Evolutionary conservation across 106 monocot species (phyloP), one percentile per base, ranked within the genome.

Genomic region (Apostasia shenzhenica): DNA sequence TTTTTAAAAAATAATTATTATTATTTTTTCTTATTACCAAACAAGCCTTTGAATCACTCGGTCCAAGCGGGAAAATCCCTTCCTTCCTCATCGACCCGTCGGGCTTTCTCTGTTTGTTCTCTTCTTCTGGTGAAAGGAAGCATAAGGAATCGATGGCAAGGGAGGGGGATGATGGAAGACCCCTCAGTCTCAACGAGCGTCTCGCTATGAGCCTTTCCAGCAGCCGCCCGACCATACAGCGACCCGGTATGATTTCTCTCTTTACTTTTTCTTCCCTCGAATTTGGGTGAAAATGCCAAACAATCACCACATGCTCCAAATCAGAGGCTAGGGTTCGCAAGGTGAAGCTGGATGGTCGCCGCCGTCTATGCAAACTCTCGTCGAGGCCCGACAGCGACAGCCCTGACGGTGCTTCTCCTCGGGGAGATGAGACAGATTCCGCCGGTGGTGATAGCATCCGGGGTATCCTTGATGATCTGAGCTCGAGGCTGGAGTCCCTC

Each of bases 101-200:
- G 26, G 26, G 26, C 26, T 26, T 26, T 42, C 40, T 61, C 70
- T 67, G 52, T 52, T 8, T 8, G 52, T 6, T 56, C 45, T 13
- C 2, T 42, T 57, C 26, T 37, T 6, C 49, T 10, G 2, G 4
- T 48, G 55, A 69, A 67, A 14, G 9, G 52, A 51, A 37, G 14
- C 66, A 58, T 12, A 5, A 57, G 50, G n/a, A 41, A 39, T 44
- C 57, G 58, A 72, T 73, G 78, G 66, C 68, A 61, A 61, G 44
- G 70, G 72, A 73, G 67, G 75, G 54, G 47, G 79, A 79, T 48
- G 79, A 79, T 48, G 61, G 54, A 63, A 88, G 75, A 40, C 92
- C 92, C 38, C 85, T 90, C 75, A 93, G 99, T 59, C 97, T 99
- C 66, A 92, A 99, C 81, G 87, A 99, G 65, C 76, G 88, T 41